Evolutionary conservation across 305 asterid species (phyloP).

Genomic region (Plantago rigida): DNA sequence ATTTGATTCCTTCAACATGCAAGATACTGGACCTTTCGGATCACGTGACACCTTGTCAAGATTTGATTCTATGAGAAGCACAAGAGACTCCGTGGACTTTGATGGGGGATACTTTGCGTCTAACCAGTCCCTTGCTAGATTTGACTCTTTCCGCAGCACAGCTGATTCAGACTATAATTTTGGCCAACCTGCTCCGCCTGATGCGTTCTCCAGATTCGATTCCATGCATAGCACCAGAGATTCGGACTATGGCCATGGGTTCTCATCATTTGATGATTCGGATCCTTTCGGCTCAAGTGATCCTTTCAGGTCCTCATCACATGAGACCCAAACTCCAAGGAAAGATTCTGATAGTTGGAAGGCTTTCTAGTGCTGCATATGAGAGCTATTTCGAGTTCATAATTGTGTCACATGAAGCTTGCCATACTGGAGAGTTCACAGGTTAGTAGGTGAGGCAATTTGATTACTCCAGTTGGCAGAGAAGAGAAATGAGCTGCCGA

Average conservation of each 20-base stretch:
- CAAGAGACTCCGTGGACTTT: conserved; percentile 52
- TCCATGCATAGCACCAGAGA: conserved; percentile 65
- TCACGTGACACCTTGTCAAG: conserved; percentile 47
- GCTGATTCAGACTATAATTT: conserved; percentile 76
- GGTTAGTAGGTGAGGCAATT: conserved; percentile 19
- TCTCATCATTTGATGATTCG: conserved; percentile 65
- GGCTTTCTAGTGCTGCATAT: conserved; percentile 47
- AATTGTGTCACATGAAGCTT: conserved; percentile 22
- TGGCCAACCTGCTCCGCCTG: conserved; percentile 42
- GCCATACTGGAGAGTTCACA: conserved; percentile 14
- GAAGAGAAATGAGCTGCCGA: conserved; percentile 13
- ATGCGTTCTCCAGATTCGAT: conserved; percentile 57
- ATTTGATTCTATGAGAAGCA: conserved; percentile 65
- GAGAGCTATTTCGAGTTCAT: conserved; percentile 17
- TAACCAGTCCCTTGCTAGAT: conserved; percentile 52
- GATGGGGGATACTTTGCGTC: conserved; percentile 53
- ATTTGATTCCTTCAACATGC: conserved; percentile 75
- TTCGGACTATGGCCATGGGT: conserved; percentile 54
- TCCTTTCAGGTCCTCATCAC: not conserved
- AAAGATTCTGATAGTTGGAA: conserved; percentile 70
- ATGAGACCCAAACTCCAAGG: conserved; percentile 58
- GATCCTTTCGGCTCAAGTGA: conserved; percentile 38
- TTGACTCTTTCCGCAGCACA: conserved; percentile 88
- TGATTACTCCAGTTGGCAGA: conserved; percentile 24
- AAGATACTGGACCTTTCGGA: conserved; percentile 62